Percentiles rank a stretch among this genome's conserved stretches.
phyloP scores from a whole-genome alignment of 305 asterid genomes.

The Fraxinus greggii region DNA sequence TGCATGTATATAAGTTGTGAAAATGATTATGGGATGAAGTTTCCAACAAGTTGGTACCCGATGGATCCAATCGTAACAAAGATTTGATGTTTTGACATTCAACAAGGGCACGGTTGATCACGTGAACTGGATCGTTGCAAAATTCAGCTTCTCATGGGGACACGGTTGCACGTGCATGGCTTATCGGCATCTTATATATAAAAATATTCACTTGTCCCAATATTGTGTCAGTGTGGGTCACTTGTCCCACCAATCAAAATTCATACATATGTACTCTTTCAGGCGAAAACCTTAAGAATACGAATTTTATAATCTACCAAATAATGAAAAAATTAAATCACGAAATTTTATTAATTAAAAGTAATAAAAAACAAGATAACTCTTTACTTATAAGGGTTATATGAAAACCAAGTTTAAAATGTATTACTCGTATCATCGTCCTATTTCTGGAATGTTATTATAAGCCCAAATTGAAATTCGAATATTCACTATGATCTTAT shows the following conservation, averaged over 20 bases:
- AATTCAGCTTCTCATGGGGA: neutral
- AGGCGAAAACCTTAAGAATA: no score
- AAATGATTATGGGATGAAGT: neutral
- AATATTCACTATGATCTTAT: neutral
- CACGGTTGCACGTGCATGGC: conserved; percentile 17
- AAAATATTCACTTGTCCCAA: neutral
- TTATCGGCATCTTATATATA: neutral
- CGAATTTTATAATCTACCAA: neutral
- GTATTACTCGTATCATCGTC: neutral
- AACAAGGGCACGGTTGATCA: conserved; percentile 33
- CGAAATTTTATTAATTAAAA: no score
- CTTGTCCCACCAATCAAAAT: neutral
- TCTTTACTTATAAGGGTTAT: neutral
- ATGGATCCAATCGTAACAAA: conserved; percentile 8
- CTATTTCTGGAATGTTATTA: neutral
- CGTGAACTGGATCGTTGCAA: conserved; percentile 41
- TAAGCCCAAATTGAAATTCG: neutral
- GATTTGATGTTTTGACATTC: conserved; percentile 1
- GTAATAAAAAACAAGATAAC: neutral
- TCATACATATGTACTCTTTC: neutral
- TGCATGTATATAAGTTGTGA: neutral
- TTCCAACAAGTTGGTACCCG: conserved; percentile 5
- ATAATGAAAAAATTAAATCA: neutral
- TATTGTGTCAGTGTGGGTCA: neutral
- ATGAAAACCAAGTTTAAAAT: no score